Conservation (phyloP, 1,284 basidiomycete species). For the Inonotus hispidus region DNA sequence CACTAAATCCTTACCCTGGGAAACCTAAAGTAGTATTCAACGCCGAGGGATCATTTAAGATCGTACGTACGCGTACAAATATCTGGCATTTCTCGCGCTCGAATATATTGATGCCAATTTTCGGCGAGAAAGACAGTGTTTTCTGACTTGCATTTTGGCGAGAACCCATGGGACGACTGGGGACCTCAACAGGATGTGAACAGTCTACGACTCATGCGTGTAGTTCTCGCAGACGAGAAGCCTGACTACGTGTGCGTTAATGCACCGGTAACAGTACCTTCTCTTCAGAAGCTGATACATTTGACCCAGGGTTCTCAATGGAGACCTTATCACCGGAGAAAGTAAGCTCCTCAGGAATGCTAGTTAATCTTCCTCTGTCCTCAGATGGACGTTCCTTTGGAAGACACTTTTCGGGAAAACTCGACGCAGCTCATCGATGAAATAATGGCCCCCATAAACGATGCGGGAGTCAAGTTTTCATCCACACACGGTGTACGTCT, state of each 20-base stretch:
- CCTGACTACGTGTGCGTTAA: constrained; percentile 58
- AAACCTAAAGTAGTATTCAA: constrained; percentile 18
- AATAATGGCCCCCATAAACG: constrained; percentile 45
- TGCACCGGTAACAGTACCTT: neutral
- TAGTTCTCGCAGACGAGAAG: constrained; percentile 44
- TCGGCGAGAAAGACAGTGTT: constrained; percentile 35
- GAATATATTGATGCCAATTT: neutral
- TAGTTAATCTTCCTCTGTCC: neutral
- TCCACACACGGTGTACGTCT: constrained; percentile 29
- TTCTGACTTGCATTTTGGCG: constrained; percentile 64
- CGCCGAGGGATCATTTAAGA: constrained; percentile 53
- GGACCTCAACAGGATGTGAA: constrained; percentile 58
- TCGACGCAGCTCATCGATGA: constrained; percentile 45
- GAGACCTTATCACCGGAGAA: constrained; percentile 65
- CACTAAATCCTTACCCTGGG: constrained; percentile 17
- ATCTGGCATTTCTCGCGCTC: neutral
- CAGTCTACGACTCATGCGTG: constrained; percentile 49
- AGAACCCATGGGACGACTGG: constrained; percentile 64
- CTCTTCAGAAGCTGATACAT: neutral
- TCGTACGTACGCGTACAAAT: no score
- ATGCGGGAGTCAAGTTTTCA: constrained; percentile 44
- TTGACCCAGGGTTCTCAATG: constrained; percentile 57
- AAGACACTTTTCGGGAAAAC: constrained; percentile 60
- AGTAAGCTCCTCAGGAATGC: constrained; percentile 32
- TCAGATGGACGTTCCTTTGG: neutral